Conservation (phyloP, 768 basidiomycete genomes). For the Leccinum imitatum region DNA sequence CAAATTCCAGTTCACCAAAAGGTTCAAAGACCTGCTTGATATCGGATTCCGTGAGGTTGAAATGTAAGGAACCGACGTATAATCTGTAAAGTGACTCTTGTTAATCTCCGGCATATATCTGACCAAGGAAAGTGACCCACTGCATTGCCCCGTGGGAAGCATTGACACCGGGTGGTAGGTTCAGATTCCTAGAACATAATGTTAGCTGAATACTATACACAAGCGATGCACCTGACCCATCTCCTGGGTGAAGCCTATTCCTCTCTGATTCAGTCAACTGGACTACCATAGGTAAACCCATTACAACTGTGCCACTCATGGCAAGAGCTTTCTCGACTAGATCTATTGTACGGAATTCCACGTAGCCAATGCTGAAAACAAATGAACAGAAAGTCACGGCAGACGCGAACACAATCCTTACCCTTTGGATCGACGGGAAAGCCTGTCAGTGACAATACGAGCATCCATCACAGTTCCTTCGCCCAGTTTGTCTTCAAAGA, state of each 20-base stretch:
- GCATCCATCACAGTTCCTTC: conserved; percentile 94
- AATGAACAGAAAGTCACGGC: conserved; percentile 3
- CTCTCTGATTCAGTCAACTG: conserved; percentile 97
- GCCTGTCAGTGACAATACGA: conserved; percentile 91
- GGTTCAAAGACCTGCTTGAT: conserved; percentile 99
- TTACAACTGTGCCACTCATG: conserved; percentile 92
- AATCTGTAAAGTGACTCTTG: conserved; percentile 49
- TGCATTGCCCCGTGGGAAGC: conserved; percentile 84
- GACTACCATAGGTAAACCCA: conserved; percentile 97
- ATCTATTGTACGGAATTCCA: conserved; percentile 91
- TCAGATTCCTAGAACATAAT: conserved; percentile 57
- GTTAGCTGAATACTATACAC: conserved; percentile 12
- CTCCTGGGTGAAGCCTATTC: conserved; percentile 85
- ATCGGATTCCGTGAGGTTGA: conserved; percentile 95
- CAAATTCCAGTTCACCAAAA: conserved; percentile 97
- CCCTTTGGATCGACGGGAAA: conserved; percentile 98
- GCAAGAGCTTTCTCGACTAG: conserved; percentile 87
- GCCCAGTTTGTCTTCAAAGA: conserved; percentile 97
- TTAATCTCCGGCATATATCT: conserved; percentile 13
- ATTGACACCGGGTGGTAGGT: conserved; percentile 81
- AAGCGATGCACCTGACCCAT: conserved; percentile 55
- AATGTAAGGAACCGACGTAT: conserved; percentile 96
- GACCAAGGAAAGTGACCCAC: conserved; percentile 45
- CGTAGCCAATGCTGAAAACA: conserved; percentile 86
- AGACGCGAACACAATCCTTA: conserved; percentile 36